A percentile compares a stretch with the other conserved stretches of the same genome.
Conservation (phyloP, 140 eudicot genomes). For the Bidens hawaiensis region DNA sequence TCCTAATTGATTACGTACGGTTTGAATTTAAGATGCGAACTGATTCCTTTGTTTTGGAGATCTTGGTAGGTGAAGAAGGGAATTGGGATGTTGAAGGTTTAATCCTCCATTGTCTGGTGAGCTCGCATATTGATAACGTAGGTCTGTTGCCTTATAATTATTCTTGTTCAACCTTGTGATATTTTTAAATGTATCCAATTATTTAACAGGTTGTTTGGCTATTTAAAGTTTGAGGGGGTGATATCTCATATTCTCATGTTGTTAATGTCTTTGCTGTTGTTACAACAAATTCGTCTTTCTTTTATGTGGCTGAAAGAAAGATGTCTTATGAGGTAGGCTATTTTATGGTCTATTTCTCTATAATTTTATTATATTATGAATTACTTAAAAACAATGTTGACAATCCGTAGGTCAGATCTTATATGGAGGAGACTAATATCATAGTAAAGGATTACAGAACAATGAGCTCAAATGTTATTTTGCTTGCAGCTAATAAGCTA, state of each 20-base stretch:
- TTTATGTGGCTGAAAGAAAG: slow-evolving; percentile 82
- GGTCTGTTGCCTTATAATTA: too few species aligned
- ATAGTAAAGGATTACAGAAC: slow-evolving; percentile 59
- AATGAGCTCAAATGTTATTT: slow-evolving; percentile 68
- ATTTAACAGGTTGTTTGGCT: slow-evolving; percentile 81
- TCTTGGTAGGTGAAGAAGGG: too few species aligned
- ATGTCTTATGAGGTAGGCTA: slow-evolving; percentile 66
- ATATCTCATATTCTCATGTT: slow-evolving; percentile 83
- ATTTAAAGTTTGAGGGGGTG: slow-evolving; percentile 79
- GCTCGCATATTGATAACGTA: too few species aligned
- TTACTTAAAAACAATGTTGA: neutral
- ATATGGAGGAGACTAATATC: slow-evolving; percentile 68
- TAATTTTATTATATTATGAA: neutral
- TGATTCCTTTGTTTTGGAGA: too few species aligned
- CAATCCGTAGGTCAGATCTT: slow-evolving; percentile 48
- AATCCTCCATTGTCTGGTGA: too few species aligned
- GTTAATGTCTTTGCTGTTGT: slow-evolving; percentile 92
- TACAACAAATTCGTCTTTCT: slow-evolving; percentile 64
- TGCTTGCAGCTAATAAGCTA: slow-evolving; percentile 74
- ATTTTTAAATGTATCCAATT: too few species aligned
- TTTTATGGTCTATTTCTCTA: neutral
- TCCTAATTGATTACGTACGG: too few species aligned
- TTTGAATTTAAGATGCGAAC: too few species aligned
- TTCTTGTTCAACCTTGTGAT: too few species aligned
- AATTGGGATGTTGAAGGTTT: too few species aligned